Evolutionary conservation across 2,329 filamentous ascomycete species (phyloP).

Genomic region (Rachicladosporium sp.): DNA sequence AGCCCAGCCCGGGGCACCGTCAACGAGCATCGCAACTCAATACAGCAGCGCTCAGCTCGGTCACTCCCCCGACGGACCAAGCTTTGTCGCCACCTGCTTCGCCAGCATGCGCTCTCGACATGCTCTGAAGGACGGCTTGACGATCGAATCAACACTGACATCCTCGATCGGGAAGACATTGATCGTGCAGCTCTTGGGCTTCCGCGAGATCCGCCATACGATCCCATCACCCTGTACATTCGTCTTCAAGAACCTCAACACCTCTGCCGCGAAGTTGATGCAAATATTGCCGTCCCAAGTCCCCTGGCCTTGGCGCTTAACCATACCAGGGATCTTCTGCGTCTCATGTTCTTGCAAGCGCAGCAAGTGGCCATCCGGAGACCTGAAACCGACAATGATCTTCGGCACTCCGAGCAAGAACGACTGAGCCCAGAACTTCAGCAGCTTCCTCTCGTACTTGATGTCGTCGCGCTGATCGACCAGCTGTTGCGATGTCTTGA

Average conservation of each 20-base stretch:
- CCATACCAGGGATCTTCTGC: conserved; percentile 61
- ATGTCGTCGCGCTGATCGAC: conserved; percentile 53
- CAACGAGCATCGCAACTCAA: no score
- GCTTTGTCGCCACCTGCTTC: conserved; percentile 6
- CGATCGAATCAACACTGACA: conserved; percentile 60
- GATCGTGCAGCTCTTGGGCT: conserved; percentile 49
- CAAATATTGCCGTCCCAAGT: conserved; percentile 89
- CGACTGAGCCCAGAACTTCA: conserved; percentile 88
- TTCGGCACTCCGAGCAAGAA: conserved; percentile 54
- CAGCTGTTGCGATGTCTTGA: conserved; percentile 60
- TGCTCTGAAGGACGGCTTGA: conserved; percentile 64
- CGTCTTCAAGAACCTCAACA: conserved; percentile 45
- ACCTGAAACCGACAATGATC: conserved; percentile 82
- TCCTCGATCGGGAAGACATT: conserved; percentile 65
- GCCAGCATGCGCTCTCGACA: conserved; percentile 41
- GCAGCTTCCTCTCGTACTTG: conserved; percentile 51
- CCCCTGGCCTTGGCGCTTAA: conserved; percentile 48
- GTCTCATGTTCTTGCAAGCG: conserved; percentile 71
- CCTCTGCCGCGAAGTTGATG: conserved; percentile 73
- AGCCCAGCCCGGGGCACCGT: no score
- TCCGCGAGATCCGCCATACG: conserved; percentile 67
- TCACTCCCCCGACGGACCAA: background rate
- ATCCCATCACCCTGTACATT: conserved; percentile 44
- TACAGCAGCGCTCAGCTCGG: no score
- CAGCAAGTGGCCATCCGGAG: conserved; percentile 56